These are phyloP conservation scores for Salvia sclarea DNA, from an alignment of 305 asterid genomes.

Conservation along the genomic window DNA sequence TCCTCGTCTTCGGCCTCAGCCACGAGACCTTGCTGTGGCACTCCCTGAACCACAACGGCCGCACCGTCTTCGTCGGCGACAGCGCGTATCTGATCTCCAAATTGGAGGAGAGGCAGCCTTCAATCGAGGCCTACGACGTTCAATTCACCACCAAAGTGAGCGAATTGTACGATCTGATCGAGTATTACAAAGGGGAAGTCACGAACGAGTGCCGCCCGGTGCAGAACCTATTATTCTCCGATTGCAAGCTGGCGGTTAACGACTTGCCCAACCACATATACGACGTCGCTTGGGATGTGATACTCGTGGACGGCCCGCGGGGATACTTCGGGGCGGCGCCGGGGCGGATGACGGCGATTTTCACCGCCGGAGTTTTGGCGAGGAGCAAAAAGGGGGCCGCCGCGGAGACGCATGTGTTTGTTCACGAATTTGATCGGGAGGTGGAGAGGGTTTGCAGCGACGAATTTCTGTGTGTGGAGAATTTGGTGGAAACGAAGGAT, in stretches of 20 bases:
- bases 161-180: slow-evolving; percentile 56
- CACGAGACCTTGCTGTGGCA: slow-evolving; percentile 80
- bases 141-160: slow-evolving; percentile 58
- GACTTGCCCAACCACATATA: slow-evolving; percentile 81
- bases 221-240: slow-evolving; percentile 74
- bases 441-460: slow-evolving; percentile 60
- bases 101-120: slow-evolving; percentile 54
- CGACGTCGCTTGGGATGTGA: slow-evolving; percentile 81
- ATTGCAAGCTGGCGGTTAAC: slow-evolving; percentile 70
- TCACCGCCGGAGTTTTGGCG: slow-evolving; percentile 73
- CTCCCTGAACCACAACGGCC: slow-evolving; percentile 68
- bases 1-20: slow-evolving; percentile 70
- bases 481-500: slow-evolving; percentile 46
- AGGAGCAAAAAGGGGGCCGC: slow-evolving; percentile 58
- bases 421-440: slow-evolving; percentile 60
- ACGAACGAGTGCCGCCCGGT: slow-evolving; percentile 64
- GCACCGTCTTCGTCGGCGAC: slow-evolving; percentile 72
- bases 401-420: slow-evolving; percentile 59
- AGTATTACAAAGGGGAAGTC: slow-evolving; percentile 45
- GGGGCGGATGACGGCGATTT: slow-evolving; percentile 70
- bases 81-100: slow-evolving; percentile 50
- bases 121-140: slow-evolving; percentile 79
- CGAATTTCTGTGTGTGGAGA: slow-evolving; percentile 59
- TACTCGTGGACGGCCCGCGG: slow-evolving; percentile 64
- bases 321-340: slow-evolving; percentile 58